Evolutionary conservation across 148 eudicot genomes (phyloP).

Genomic region (Chenopodium quinoa): DNA sequence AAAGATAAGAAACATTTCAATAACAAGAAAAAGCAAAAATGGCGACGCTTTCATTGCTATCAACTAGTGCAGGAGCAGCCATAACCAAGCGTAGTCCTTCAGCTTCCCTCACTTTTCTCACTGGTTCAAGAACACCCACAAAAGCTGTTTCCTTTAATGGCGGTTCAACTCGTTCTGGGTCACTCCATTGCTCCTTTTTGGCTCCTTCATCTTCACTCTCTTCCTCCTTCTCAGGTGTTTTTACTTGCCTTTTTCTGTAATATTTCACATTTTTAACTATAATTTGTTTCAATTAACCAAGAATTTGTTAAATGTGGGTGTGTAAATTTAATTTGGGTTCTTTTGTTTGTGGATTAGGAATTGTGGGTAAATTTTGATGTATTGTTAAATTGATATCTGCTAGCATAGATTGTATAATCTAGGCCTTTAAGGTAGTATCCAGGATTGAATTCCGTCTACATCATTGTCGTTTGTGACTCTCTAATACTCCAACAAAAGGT

Average conservation of each 20-base stretch:
- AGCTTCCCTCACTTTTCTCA: slow-evolving; percentile 29
- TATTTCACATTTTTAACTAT: not conserved
- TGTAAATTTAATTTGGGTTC: not conserved
- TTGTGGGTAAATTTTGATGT: not conserved
- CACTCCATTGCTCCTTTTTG: slow-evolving; percentile 34
- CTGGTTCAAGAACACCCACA: slow-evolving; percentile 24
- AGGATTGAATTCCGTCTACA: not conserved
- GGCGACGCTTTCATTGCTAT: slow-evolving; percentile 35
- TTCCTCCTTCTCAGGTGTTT: slow-evolving; percentile 38
- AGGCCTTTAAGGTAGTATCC: not conserved
- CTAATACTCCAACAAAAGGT: too few species aligned
- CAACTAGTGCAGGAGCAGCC: slow-evolving; percentile 18
- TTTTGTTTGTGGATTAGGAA: not conserved
- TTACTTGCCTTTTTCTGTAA: not conserved
- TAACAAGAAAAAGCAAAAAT: slow-evolving; percentile 7
- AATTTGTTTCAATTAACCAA: not conserved
- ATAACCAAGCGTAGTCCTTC: slow-evolving; percentile 17
- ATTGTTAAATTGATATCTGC: too few species aligned
- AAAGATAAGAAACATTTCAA: not conserved
- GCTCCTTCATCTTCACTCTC: slow-evolving; percentile 34
- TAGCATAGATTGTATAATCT: not conserved
- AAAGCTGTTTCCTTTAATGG: slow-evolving; percentile 21
- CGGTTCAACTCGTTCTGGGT: slow-evolving; percentile 19
- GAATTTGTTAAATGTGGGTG: not conserved
- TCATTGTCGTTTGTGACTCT: too few species aligned